Evolutionary conservation across 108 stramenopile genomes (phyloP).

Genomic region (Stephanodiscus minutulus): DNA sequence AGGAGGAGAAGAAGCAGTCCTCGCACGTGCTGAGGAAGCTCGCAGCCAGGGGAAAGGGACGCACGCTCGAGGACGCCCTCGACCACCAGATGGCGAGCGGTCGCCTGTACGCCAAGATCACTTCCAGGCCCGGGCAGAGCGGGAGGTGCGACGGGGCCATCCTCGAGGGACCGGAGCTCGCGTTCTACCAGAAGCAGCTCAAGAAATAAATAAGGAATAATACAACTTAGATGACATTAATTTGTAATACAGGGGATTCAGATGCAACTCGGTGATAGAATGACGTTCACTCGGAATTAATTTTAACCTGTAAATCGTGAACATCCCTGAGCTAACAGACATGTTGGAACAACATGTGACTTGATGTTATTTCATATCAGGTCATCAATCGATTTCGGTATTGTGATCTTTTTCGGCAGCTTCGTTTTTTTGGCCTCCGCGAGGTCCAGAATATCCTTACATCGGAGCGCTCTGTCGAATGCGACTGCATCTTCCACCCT

Average conservation of each 20-base stretch:
- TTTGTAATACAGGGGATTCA: too few relatives aligned
- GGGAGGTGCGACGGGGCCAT: constrained; percentile 99
- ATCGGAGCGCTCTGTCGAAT: neutral
- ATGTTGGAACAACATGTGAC: too few relatives aligned
- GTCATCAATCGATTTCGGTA: neutral
- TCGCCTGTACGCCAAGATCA: constrained; percentile 96
- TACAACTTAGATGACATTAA: too few relatives aligned
- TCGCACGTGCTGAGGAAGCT: constrained; percentile 79
- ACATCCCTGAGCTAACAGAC: too few relatives aligned
- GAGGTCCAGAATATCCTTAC: neutral
- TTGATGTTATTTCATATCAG: too few relatives aligned
- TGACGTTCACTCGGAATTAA: too few relatives aligned
- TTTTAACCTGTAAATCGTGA: too few relatives aligned
- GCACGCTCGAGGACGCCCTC: constrained; percentile 84
- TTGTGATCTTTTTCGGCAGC: constrained; percentile 2
- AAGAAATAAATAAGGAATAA: constrained; percentile 74
- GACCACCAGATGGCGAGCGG: constrained; percentile 97
- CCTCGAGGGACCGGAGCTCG: constrained; percentile 98
- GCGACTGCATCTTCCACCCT: neutral
- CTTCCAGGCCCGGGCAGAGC: constrained; percentile 97
- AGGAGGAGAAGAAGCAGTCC: constrained; percentile 66
- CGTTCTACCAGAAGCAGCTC: constrained; percentile 97
- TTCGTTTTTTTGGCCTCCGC: neutral
- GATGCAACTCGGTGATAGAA: too few relatives aligned
- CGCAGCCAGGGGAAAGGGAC: constrained; percentile 82